phyloP scores from a whole-genome alignment of 352 stramenopile genomes.

The Phytophthora melonis region DNA sequence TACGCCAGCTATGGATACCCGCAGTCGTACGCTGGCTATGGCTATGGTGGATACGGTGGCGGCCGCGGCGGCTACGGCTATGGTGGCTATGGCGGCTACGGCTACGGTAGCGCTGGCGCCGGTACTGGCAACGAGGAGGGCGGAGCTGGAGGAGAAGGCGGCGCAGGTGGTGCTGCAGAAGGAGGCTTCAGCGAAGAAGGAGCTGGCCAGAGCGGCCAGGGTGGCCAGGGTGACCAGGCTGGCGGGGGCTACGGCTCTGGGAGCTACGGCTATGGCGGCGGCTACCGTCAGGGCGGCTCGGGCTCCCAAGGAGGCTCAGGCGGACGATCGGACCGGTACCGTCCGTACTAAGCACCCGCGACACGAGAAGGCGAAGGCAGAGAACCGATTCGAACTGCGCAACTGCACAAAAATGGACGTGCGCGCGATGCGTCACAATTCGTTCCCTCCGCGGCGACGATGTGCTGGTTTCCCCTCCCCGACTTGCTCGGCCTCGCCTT shows the following conservation, averaged over 20 bases:
- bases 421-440: slow-evolving; percentile 12
- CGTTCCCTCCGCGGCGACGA: slow-evolving; percentile 16
- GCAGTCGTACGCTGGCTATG: slow-evolving; percentile 49
- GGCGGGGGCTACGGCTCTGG: neutral
- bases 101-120: slow-evolving; percentile 35
- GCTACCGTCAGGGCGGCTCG: slow-evolving; percentile 69
- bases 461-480: slow-evolving; percentile 18
- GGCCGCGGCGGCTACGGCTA: slow-evolving; percentile 57
- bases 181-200: slow-evolving; percentile 45
- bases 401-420: neutral
- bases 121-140: slow-evolving; percentile 20
- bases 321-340: slow-evolving; percentile 83
- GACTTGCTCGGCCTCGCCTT: slow-evolving; percentile 16
- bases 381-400: slow-evolving; percentile 10
- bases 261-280: slow-evolving; percentile 47
- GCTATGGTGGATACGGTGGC: slow-evolving; percentile 60
- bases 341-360: slow-evolving; percentile 71
- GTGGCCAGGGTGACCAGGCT: slow-evolving; percentile 13
- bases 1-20: slow-evolving; percentile 42
- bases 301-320: slow-evolving; percentile 63
- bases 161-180: slow-evolving; percentile 43
- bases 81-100: slow-evolving; percentile 46
- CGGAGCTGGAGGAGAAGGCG: slow-evolving; percentile 40
- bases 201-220: slow-evolving; percentile 31
- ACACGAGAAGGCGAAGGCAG: slow-evolving; percentile 30